A percentile compares a stretch with the other conserved stretches of the same genome.
phyloP scores from a whole-genome alignment of 306 rosid species.

The Dalbergia oliveri region DNA sequence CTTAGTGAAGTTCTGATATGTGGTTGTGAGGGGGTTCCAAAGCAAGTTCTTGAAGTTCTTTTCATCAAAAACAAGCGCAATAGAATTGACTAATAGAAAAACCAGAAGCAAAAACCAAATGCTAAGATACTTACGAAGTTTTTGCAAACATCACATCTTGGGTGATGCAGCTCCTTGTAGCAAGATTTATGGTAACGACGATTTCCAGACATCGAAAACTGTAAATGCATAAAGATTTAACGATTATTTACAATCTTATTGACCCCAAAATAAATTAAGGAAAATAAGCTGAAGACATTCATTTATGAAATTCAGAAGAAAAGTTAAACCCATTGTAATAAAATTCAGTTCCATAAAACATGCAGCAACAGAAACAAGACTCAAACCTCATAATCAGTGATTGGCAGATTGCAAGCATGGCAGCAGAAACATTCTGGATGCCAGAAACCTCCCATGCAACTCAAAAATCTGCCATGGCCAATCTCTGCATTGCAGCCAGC shows the following conservation, averaged over 20 bases:
- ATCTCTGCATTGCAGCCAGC: slow-evolving; percentile 91
- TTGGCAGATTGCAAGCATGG: slow-evolving; percentile 79
- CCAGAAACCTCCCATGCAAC: slow-evolving; percentile 84
- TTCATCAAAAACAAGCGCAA: slow-evolving; percentile 22
- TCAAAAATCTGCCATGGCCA: slow-evolving; percentile 79
- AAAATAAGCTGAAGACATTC: slow-evolving; percentile 12
- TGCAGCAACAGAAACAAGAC: slow-evolving; percentile 29
- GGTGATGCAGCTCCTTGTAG: slow-evolving; percentile 91
- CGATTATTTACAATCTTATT: slow-evolving; percentile 34
- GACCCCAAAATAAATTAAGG: slow-evolving; percentile 1
- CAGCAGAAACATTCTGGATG: slow-evolving; percentile 96
- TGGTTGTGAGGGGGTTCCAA: no score
- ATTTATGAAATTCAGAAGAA: slow-evolving; percentile 37
- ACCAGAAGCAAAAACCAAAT: slow-evolving; percentile 4
- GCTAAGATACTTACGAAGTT: slow-evolving; percentile 72
- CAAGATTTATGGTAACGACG: slow-evolving; percentile 91
- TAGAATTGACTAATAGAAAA: slow-evolving; percentile 12
- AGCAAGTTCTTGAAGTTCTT: no score
- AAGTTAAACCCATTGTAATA: slow-evolving; percentile 22
- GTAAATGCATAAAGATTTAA: slow-evolving; percentile 47
- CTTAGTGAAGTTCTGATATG: background rate
- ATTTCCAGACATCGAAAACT: slow-evolving; percentile 86
- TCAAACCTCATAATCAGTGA: slow-evolving; percentile 85
- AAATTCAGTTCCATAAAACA: background rate
- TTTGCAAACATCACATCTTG: slow-evolving; percentile 92